Evolutionary conservation across 2,329 filamentous ascomycete species (phyloP).

Genomic region (Xylariomycetidae sp.): DNA sequence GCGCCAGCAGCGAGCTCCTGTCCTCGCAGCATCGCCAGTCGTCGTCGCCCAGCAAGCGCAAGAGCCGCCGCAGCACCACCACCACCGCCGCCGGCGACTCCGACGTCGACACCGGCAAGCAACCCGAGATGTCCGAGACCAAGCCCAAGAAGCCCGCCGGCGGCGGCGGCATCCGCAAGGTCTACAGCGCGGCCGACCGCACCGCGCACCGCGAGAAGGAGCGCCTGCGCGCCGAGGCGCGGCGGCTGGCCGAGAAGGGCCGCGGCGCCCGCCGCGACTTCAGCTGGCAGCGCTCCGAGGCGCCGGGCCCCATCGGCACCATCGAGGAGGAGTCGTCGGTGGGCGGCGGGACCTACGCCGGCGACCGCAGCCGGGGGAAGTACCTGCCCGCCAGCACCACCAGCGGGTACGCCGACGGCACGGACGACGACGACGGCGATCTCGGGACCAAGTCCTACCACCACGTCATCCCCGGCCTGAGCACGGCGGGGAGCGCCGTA

Average conservation of each 20-base stretch:
- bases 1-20: conserved; percentile 54
- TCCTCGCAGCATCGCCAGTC: conserved; percentile 46
- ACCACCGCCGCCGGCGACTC: not conserved
- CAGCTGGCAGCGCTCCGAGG: conserved; percentile 44
- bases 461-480: conserved; percentile 48
- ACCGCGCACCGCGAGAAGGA: conserved; percentile 46
- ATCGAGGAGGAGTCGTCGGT: conserved; percentile 19
- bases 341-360: too few relatives aligned
- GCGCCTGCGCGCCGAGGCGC: conserved; percentile 50
- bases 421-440: conserved; percentile 29
- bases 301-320: conserved; percentile 12
- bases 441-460: conserved; percentile 53
- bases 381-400: conserved; percentile 18
- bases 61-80: not conserved
- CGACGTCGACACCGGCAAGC: not conserved
- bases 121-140: not conserved
- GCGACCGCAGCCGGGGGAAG: too few relatives aligned
- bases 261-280: conserved; percentile 42
- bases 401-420: conserved; percentile 21
- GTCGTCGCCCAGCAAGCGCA: not conserved
- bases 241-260: conserved; percentile 48
- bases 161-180: conserved; percentile 51
- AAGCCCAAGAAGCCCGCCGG: conserved; percentile 18
- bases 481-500: conserved; percentile 17
- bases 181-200: conserved; percentile 54